phyloP scores from a whole-genome alignment of 345 rosid genomes.

The Luvunga scandens region DNA sequence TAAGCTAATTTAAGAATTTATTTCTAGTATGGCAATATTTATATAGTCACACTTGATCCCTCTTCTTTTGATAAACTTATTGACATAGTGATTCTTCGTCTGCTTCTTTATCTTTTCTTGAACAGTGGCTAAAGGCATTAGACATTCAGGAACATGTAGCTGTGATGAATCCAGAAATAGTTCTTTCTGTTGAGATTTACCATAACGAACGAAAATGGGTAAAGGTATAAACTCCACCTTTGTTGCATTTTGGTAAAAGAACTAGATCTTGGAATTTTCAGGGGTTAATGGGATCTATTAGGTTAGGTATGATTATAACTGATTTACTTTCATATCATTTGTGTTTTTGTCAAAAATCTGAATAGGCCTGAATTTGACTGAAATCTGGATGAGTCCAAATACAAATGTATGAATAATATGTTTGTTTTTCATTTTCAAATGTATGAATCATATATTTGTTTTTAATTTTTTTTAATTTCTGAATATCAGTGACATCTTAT shows the following conservation, averaged over 20 bases:
- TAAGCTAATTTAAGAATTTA: not conserved
- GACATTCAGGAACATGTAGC: constrained; percentile 33
- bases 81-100: not conserved
- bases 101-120: constrained; percentile 6
- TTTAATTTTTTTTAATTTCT: too few species aligned
- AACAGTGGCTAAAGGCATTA: constrained; percentile 42
- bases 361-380: too few species aligned
- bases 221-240: constrained; percentile 44
- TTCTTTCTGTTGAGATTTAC: constrained; percentile 72
- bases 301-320: not conserved
- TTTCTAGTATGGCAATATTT: not conserved
- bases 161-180: constrained; percentile 52
- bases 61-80: not conserved
- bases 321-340: too few species aligned
- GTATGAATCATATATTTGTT: too few species aligned
- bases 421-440: too few species aligned
- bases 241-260: not conserved
- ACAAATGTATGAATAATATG: too few species aligned
- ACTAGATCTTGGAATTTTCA: not conserved
- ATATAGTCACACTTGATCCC: not conserved
- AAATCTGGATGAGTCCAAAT: too few species aligned
- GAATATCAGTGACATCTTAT: too few species aligned
- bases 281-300: not conserved
- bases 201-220: constrained; percentile 34
- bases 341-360: too few species aligned